Base-by-base conservation (phyloP, 2,329 filamentous ascomycete genomes). In the Arthrobotrys iridis region DNA sequence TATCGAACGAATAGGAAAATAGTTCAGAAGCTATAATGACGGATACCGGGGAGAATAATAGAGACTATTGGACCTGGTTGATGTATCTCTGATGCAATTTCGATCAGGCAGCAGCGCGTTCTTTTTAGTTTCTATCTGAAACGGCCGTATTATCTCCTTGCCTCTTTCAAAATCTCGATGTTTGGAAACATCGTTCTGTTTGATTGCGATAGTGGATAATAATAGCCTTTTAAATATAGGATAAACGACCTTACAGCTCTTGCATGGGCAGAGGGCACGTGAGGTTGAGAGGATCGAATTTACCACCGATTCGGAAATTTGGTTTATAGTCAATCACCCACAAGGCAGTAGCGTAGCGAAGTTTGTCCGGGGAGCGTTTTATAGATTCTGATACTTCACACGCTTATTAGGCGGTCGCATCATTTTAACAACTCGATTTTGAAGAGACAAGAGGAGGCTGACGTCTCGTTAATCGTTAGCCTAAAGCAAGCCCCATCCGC, bases 401-500 rank as follows among this genome's bases (percentile, higher is more conserved):
- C 13, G 20, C 28, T 64, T 52, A 40, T 65, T 48, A 50, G 45
- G 46, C 33, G 43, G 40, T 63, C 41, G 43, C 43, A 37, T 64
- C 4, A 43, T 28, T 41, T 40, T 8, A 57, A 30, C 33, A 24
- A 24, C 41, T 37, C 26, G 41, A 48, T 11, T n/a, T n/a, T n/a
- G n/a, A 35, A 30, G 30, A 20, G 45, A 50, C 41, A 37, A 24
- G 45, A 48, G 45, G 45, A 55, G 15, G 50, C 30, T 55, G 50
- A 30, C 50, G 50, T 55, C 50, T 67, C 55, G 63, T 59, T 57
- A 65, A 58, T 58, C 68, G 68, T 64, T 63, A 75, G 62, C 45
- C 62, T 67, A 67, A 50, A 30, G 66, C 66, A 65, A 75, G 70
- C 70, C 71, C 71, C 71, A 75, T 75, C 71, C 63, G 71, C 62